A percentile compares a stretch with the other conserved stretches of the same genome.
phyloP scores from a whole-genome alignment of 768 basidiomycete species.

The Podaxis rugospora region DNA sequence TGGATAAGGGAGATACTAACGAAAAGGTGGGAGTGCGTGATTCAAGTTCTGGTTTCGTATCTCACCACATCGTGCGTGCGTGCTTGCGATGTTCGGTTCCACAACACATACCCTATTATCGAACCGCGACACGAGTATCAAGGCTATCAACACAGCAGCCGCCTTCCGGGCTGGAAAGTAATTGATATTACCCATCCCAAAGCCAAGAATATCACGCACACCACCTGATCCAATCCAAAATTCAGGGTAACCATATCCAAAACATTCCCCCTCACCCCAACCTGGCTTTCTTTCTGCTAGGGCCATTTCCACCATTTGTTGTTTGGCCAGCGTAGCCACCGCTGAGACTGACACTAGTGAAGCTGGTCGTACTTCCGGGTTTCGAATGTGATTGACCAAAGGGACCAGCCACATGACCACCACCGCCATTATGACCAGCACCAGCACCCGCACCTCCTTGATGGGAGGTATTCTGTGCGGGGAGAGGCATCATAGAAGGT shows the following conservation, averaged over 20 bases:
- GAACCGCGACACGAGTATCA: neutral
- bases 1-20: neutral
- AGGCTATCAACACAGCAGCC: neutral
- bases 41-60: neutral
- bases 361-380: slow-evolving; percentile 58
- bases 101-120: too few species aligned
- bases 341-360: slow-evolving; percentile 59
- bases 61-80: neutral
- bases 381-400: slow-evolving; percentile 55
- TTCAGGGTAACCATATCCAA: neutral
- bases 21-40: neutral
- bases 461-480: slow-evolving; percentile 39
- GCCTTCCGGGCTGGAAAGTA: neutral
- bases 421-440: slow-evolving; percentile 16
- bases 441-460: slow-evolving; percentile 26
- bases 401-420: slow-evolving; percentile 32
- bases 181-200: neutral
- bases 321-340: slow-evolving; percentile 33
- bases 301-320: slow-evolving; percentile 28
- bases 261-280: slow-evolving; percentile 29
- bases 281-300: slow-evolving; percentile 57
- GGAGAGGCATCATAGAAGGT: slow-evolving; percentile 76
- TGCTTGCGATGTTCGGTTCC: neutral
- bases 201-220: neutral
- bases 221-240: neutral